Percentiles rank a stretch among this genome's conserved stretches.
Evolutionary conservation across 371 early-diverging fungal species (phyloP).

Genomic region (Mortierella sp.): DNA sequence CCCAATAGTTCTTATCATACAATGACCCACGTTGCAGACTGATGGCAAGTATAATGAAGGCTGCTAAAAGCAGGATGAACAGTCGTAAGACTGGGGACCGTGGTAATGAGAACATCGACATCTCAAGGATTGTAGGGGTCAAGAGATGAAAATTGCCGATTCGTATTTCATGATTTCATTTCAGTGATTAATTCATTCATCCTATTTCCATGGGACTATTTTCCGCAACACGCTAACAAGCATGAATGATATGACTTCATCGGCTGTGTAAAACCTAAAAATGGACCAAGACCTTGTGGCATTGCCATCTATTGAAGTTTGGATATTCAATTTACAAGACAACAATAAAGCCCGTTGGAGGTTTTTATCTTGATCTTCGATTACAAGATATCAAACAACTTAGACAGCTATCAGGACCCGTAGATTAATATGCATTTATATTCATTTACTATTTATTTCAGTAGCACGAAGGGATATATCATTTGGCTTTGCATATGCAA

Average conservation of each 20-base stretch:
- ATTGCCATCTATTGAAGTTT: no score
- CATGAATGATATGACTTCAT: neutral
- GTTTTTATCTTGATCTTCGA: no score
- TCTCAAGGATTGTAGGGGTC: conserved; percentile 1
- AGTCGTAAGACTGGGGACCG: conserved; percentile 35
- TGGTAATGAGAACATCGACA: conserved; percentile 39
- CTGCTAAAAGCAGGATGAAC: conserved; percentile 17
- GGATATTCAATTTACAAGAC: no score
- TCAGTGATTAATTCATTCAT: no score
- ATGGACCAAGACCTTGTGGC: no score
- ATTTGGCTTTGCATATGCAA: neutral
- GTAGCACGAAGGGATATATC: neutral
- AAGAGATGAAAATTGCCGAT: neutral
- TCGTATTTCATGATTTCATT: neutral
- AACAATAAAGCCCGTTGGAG: no score
- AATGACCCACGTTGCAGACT: conserved; percentile 6
- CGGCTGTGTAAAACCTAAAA: no score
- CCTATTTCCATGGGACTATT: no score
- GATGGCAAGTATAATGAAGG: conserved; percentile 14
- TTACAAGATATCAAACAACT: no score
- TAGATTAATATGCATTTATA: no score
- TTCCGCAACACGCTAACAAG: no score
- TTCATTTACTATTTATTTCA: neutral
- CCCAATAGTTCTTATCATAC: conserved; percentile 30
- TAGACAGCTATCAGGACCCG: no score